Evolutionary conservation across 1,139 yeast species (phyloP).

Genomic region (Candida pseudocylindracea): DNA sequence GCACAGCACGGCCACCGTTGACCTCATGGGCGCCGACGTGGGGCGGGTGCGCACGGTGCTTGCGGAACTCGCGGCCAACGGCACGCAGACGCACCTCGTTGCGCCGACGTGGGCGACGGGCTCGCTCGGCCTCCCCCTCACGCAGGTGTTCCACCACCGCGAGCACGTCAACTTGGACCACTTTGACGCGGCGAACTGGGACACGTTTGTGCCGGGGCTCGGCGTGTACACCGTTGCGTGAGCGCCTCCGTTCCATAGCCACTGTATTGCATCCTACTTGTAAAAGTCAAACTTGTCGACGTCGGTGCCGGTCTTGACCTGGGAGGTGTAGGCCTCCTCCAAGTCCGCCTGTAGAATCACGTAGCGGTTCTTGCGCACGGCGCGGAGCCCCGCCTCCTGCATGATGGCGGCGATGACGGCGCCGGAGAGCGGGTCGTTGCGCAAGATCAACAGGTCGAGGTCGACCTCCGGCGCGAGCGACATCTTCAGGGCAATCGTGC

Average conservation of each 20-base stretch:
- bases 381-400: slow-evolving; percentile 99
- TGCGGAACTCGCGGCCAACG: slow-evolving; percentile 5
- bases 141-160: slow-evolving; percentile 17
- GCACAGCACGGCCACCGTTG: slow-evolving; percentile 7
- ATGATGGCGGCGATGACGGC: slow-evolving; percentile 97
- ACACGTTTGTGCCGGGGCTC: slow-evolving; percentile 35
- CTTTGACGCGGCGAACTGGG: slow-evolving; percentile 22
- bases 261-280: slow-evolving; percentile 20
- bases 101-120: slow-evolving; percentile 41
- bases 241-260: too few species aligned
- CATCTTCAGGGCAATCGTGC: slow-evolving; percentile 95
- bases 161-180: slow-evolving; percentile 50
- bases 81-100: slow-evolving; percentile 5
- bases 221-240: slow-evolving; percentile 17
- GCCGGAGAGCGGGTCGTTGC: slow-evolving; percentile 94
- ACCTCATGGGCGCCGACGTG: slow-evolving; percentile 12
- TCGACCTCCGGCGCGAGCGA: slow-evolving; percentile 96
- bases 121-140: slow-evolving; percentile 5
- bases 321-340: slow-evolving; percentile 93
- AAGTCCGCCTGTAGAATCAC: slow-evolving; percentile 88
- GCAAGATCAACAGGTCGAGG: slow-evolving; percentile 77
- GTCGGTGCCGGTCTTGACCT: slow-evolving; percentile 88
- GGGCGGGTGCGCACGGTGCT: slow-evolving; percentile 1
- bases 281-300: slow-evolving; percentile 96
- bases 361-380: slow-evolving; percentile 93